Base-by-base conservation (phyloP, 306 rosid genomes). In the Dryas octopetala region DNA sequence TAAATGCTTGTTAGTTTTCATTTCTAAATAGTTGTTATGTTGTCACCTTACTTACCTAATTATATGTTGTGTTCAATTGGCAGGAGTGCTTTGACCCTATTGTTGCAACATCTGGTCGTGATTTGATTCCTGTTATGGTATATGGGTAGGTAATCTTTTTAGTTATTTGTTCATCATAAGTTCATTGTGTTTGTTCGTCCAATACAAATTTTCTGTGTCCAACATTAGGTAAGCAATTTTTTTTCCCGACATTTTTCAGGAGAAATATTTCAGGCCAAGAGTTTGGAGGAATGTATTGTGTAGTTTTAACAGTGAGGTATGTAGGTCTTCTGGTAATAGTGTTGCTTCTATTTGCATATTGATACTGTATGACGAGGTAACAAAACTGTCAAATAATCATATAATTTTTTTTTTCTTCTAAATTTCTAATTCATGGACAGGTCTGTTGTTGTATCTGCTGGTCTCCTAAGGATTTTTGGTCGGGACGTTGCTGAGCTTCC, bases 81-180 rank as follows among this genome's bases (percentile, higher is more conserved):
- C 93, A 92, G 99, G 99, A 96, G 79, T 92, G 99, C 78, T 96
- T 96, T 88, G 99, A 96, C 76, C 99, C 99, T 78, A 96, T 96
- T 74, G 97, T 96, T 83, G 98, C 99, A 51, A 14, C 72, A 68
- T 96, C 99, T 17, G 99, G 99, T 64, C 98, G 99, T 74, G 99
- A 96, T 82, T 75, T 96, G 88, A 96, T 96, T 80, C 99, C 99
- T 71, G 98, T 96, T 57, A 96, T 96, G 99, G 98, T 96, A 55
- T 96, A 96, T 5, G 99, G 99, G 99, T 96, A 76, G 86, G 96
- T 65, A 63, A 53, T 11, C 19, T 55, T 43, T 62, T 50, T 41
- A 19, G 13, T 65, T 76, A 63, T 48, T 55, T 75, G 68, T 16
- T 23, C 59, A 49, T 23, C 23, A 23, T 23, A 23, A 23, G 5